Conservation (phyloP, 2,329 filamentous ascomycete species). For the Volutella citrinella region DNA sequence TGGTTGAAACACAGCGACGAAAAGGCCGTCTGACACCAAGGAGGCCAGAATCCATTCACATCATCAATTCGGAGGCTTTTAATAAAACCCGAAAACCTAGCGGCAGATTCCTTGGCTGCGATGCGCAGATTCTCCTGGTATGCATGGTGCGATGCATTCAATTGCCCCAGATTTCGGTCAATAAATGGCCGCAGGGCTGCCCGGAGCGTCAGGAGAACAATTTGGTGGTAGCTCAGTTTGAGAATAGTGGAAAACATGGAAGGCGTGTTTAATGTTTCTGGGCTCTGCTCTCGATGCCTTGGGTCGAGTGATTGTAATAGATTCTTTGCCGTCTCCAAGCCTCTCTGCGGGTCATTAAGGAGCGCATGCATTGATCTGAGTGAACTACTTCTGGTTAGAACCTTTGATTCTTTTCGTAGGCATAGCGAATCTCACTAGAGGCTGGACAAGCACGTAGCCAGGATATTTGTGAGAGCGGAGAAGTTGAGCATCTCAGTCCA, state of each 20-base stretch:
- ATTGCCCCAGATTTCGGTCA: too few relatives aligned
- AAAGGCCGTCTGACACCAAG: conserved; percentile 14
- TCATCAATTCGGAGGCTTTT: conserved; percentile 10
- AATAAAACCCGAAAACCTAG: conserved; percentile 3
- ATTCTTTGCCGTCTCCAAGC: neutral
- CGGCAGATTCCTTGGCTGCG: neutral
- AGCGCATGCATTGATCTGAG: neutral
- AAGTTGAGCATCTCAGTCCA: conserved; percentile 7
- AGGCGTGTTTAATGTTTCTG: too few relatives aligned
- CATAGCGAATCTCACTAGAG: conserved; percentile 11
- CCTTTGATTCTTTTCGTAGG: neutral
- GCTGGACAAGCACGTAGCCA: conserved; percentile 1
- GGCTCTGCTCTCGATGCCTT: neutral
- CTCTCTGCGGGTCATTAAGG: neutral
- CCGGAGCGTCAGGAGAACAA: conserved; percentile 2
- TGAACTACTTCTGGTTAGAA: conserved; percentile 3
- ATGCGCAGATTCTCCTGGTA: neutral
- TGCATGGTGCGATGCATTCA: neutral
- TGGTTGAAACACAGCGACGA: conserved; percentile 16
- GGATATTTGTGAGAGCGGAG: conserved; percentile 4
- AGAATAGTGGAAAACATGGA: conserved; percentile 1
- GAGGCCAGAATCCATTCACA: conserved; percentile 14
- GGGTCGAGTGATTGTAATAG: neutral
- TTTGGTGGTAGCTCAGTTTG: conserved; percentile 2
- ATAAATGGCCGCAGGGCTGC: conserved; percentile 3